Evolutionary conservation across 306 rosid species (phyloP).

Genomic region (Rosa chinensis): DNA sequence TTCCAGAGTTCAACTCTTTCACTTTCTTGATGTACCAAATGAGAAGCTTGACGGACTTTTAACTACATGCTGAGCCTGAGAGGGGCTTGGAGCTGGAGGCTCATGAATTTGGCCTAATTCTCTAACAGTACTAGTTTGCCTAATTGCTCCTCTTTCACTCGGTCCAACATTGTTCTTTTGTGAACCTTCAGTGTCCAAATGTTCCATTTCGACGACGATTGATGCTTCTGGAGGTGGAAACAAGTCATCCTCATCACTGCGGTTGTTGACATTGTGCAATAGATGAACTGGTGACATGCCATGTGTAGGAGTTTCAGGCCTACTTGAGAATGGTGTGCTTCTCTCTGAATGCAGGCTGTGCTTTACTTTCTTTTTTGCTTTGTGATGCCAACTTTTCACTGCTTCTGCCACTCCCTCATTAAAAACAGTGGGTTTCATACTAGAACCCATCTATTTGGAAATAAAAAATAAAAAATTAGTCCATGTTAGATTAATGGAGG

Average conservation of each 20-base stretch:
- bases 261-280: constrained; percentile 34
- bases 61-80: constrained; percentile 36
- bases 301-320: constrained; percentile 51
- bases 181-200: constrained; percentile 36
- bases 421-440: constrained; percentile 66
- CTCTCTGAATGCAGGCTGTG: constrained; percentile 33
- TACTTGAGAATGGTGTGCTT: constrained; percentile 57
- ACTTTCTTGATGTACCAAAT: constrained; percentile 30
- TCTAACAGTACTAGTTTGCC: not conserved
- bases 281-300: constrained; percentile 72
- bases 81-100: constrained; percentile 6
- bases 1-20: not conserved
- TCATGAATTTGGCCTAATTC: constrained; percentile 29
- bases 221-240: constrained; percentile 37
- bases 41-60: constrained; percentile 37
- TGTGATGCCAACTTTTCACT: constrained; percentile 52
- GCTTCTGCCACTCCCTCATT: constrained; percentile 55
- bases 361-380: constrained; percentile 43
- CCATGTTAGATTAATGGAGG: not conserved
- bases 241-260: constrained; percentile 28
- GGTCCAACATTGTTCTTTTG: constrained; percentile 15
- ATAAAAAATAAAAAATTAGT: not conserved
- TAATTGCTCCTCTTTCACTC: constrained; percentile 19
- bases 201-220: constrained; percentile 25
- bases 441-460: constrained; percentile 62